Evolutionary conservation across 495 filamentous ascomycete genomes (phyloP), one percentile per base, ranked within the genome.

Genomic region (Aspergillus mulundensis): DNA sequence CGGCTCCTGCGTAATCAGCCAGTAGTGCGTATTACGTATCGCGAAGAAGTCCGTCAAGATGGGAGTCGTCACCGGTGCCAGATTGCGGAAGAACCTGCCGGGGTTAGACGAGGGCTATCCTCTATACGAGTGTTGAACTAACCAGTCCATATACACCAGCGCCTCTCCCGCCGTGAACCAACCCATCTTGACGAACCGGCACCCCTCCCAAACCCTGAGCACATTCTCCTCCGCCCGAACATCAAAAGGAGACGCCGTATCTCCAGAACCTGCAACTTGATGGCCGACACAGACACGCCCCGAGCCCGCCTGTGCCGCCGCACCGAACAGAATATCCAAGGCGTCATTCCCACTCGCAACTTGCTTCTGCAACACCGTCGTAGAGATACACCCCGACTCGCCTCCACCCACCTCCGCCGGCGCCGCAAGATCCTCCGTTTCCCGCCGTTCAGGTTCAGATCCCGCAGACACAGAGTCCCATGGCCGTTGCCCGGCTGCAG

Each of bases 161-260:
- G 71, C 73, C 46, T 68, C 59, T 14, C 67, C 59, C n/a, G 71
- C 71, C 16, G 68, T 66, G 49, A 76, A 70, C 71, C 70, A 74
- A 3, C 71, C 71, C 66, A 70, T 72, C 45, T 69, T 69, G 16
- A 76, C 73, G 50, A 69, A 76, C n/a, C 70, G 63, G 56, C 67
- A 72, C 2, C 63, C 61, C 48, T 67, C 67, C 73, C 71, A 76
- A 3, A 73, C 55, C 25, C 55, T 59, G 6, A 74, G 54, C 4
- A 66, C 61, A 25, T 68, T 60, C 14, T 56, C 47, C 7, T 61
- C 56, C 5, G 42, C 23, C 42, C 42, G 19, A 15, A 23, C 11
- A 20, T 44, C 42, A 23, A 44, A 44, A 7, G 42, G 42, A 1
- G 42, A 23, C 2, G 18, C 4, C 10, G 42, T 6, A 3, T 20